Evolutionary conservation across 257 asterid species (phyloP).

Genomic region (Nyctanthes arbortristis): DNA sequence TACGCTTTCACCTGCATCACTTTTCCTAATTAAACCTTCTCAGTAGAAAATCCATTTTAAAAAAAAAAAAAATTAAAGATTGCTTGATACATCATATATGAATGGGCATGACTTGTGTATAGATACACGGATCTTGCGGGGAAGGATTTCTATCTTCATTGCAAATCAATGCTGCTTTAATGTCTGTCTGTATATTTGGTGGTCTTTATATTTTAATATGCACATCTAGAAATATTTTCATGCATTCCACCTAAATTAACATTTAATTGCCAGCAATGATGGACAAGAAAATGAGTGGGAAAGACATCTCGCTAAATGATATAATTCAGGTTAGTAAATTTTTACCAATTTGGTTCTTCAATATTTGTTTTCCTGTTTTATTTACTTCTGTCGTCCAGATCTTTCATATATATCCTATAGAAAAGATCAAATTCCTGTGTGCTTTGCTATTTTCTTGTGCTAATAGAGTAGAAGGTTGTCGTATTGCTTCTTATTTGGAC

Average conservation of each 20-base stretch:
- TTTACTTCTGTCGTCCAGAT: conserved; percentile 14
- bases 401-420: not conserved
- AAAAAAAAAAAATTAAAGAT: not conserved
- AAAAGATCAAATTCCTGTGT: not conserved
- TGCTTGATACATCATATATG: not conserved
- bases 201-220: conserved; percentile 15
- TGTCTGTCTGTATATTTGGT: conserved; percentile 17
- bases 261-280: conserved; percentile 67
- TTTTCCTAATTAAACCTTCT: not conserved
- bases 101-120: not conserved
- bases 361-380: not conserved
- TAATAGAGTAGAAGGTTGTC: not conserved
- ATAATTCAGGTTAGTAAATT: conserved; percentile 71
- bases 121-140: conserved; percentile 4
- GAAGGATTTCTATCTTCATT: conserved; percentile 6
- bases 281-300: conserved; percentile 84
- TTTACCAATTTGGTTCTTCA: conserved; percentile 1
- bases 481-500: conserved; percentile 13
- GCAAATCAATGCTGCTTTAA: conserved; percentile 7
- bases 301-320: conserved; percentile 72
- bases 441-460: not conserved
- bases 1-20: too few relatives aligned
- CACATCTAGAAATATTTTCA: conserved; percentile 28
- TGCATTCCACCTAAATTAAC: conserved; percentile 34
- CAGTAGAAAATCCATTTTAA: not conserved